Percentiles rank a stretch among this genome's conserved stretches.
These are phyloP conservation scores for Scleromitrula shiraiana DNA, from an alignment of 2,329 filamentous ascomycete species.

Conservation along the genomic window DNA sequence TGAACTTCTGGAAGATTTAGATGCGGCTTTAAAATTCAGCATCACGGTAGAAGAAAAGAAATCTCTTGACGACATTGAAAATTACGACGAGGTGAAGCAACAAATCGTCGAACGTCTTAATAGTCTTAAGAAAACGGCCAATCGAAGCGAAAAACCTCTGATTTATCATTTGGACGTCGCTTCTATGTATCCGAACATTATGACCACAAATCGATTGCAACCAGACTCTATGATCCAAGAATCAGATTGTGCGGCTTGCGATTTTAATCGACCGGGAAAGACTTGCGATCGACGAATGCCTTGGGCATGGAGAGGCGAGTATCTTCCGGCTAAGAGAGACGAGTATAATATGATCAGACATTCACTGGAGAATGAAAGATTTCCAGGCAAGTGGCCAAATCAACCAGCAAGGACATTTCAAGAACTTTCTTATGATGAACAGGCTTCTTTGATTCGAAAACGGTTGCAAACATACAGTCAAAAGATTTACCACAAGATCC, in stretches of 20 bases:
- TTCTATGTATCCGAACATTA: slow-evolving; percentile 99
- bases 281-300: slow-evolving; percentile 91
- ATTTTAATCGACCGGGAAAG: slow-evolving; percentile 96
- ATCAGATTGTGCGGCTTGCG: slow-evolving; percentile 91
- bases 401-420: slow-evolving; percentile 67
- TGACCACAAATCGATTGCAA: slow-evolving; percentile 97
- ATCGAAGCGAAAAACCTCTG: slow-evolving; percentile 74
- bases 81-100: slow-evolving; percentile 76
- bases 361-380: slow-evolving; percentile 83
- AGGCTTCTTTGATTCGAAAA: slow-evolving; percentile 72
- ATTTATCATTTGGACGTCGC: slow-evolving; percentile 99
- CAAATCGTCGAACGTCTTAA: slow-evolving; percentile 68
- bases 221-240: slow-evolving; percentile 99
- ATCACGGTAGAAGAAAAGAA: slow-evolving; percentile 80
- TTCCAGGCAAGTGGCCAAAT: slow-evolving; percentile 71
- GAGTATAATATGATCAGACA: slow-evolving; percentile 99
- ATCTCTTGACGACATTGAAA: slow-evolving; percentile 66
- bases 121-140: slow-evolving; percentile 72
- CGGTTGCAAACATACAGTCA: slow-evolving; percentile 88
- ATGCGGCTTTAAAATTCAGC: slow-evolving; percentile 82
- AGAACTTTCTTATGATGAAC: slow-evolving; percentile 74
- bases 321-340: slow-evolving; percentile 87
- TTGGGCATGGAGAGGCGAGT: slow-evolving; percentile 98
- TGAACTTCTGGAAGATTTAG: slow-evolving; percentile 77
- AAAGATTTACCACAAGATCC: slow-evolving; percentile 99